Conservation (phyloP, 1,284 basidiomycete genomes). For the Sporisorium sorghi region DNA sequence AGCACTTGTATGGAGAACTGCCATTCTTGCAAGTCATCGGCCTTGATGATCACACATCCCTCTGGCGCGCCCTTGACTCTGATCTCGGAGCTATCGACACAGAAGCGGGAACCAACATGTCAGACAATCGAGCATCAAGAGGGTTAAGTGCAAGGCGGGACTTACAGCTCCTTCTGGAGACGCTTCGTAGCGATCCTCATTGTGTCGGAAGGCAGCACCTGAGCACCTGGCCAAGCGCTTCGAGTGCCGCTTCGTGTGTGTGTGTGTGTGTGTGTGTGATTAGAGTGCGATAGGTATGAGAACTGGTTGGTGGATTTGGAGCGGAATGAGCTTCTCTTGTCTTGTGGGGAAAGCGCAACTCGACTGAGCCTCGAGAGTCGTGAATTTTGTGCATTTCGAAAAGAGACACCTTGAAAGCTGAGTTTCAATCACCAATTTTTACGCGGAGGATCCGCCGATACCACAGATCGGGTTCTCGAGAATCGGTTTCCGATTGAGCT, state of each 20-base stretch:
- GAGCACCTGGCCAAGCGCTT: slow-evolving; percentile 9
- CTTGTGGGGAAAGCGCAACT: slow-evolving; percentile 5
- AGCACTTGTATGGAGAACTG: slow-evolving; percentile 55
- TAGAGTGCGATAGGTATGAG: not conserved
- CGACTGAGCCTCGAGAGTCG: slow-evolving; percentile 6
- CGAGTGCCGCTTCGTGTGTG: not conserved
- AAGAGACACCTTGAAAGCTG: slow-evolving; percentile 22
- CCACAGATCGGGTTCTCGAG: not conserved
- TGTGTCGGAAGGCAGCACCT: slow-evolving; percentile 2
- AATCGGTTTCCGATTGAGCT: slow-evolving; percentile 3
- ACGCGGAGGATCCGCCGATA: slow-evolving; percentile 13
- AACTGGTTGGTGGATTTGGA: not conserved
- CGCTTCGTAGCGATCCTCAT: slow-evolving; percentile 58
- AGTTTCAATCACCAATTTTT: slow-evolving; percentile 11
- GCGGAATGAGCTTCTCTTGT: not conserved
- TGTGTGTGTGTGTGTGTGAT: not conserved
- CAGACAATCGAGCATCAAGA: not conserved
- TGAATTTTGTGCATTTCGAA: slow-evolving; percentile 16
- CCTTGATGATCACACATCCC: slow-evolving; percentile 51
- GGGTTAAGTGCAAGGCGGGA: not conserved
- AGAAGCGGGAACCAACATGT: not conserved
- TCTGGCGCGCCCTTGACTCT: slow-evolving; percentile 46
- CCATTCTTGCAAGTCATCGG: slow-evolving; percentile 59
- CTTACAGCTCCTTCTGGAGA: slow-evolving; percentile 53
- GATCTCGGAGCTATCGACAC: slow-evolving; percentile 45